Base-by-base conservation (phyloP, 495 filamentous ascomycete genomes). In the Trichoderma gamsii region DNA sequence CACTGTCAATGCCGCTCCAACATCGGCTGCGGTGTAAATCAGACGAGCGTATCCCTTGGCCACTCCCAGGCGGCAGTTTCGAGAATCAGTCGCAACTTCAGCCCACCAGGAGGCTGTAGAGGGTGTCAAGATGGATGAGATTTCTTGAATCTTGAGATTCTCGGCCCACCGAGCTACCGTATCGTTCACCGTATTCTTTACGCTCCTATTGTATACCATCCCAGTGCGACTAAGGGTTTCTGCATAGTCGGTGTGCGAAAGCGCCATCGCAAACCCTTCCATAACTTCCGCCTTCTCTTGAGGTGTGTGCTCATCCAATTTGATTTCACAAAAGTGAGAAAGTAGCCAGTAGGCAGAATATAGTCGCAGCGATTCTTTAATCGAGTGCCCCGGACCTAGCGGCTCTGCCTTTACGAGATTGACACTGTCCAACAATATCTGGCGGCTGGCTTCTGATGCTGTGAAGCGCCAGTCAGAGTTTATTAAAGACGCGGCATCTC, bases 321-420 rank as follows among this genome's bases (percentile, higher is more conserved):
- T 35, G 66, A 43, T 41, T 6, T 59, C n/a, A 21, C 3, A 16
- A 18, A 35, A 64, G 27, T 68, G 66, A 7, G 29, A 21, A 29
- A 68, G 25, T 7, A 61, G 56, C 16, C n/a, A 61, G 15, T 41
- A 52, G 15, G 65, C 51, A 3, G 68, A 43, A 29, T 70, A 70
- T 46, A 35, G 29, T 23, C 56, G 35, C n/a, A 70, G 25, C 4
- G 38, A 18, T 7, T 66, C 68, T 6, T 41, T 27, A 15, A 44
- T 66, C 29, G 27, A 11, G 25, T 27, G 25, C 11, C 56, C 51
- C 29, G 63, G n/a, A 49, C 63, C 27, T 43, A 66, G 5, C 59
- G 38, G 46, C 16, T 41, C 63, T n/a, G 41, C 23, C 21, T 46
- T 44, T 15, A 46, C 43, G 11, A 70, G 65, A 16, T 41, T 44